phyloP scores from a whole-genome alignment of 768 basidiomycete genomes.

The Postia placenta region DNA sequence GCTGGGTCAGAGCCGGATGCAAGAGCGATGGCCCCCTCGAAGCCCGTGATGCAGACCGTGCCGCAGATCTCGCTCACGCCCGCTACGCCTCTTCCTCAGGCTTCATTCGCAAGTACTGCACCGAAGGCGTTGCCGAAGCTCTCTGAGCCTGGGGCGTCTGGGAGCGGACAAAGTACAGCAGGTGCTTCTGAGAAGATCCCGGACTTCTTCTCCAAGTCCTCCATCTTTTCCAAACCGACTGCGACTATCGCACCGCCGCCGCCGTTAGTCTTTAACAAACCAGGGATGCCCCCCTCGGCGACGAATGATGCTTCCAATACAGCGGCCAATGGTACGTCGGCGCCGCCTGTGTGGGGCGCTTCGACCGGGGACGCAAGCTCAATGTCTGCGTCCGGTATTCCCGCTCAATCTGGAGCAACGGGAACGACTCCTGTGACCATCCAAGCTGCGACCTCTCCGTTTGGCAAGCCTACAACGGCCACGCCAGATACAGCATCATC shows the following conservation, averaged over 20 bases:
- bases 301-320: not conserved
- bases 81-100: constrained; percentile 20
- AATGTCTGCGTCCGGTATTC: not conserved
- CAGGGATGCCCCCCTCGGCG: not conserved
- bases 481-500: not conserved
- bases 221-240: constrained; percentile 34
- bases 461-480: constrained; percentile 1
- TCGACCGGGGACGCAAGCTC: not conserved
- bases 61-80: constrained; percentile 25
- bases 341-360: not conserved
- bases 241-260: constrained; percentile 2
- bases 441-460: not conserved
- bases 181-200: constrained; percentile 32
- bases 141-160: not conserved
- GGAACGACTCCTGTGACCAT: too few species aligned
- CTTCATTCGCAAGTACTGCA: not conserved
- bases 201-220: constrained; percentile 59
- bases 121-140: too few species aligned
- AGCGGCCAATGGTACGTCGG: not conserved
- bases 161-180: constrained; percentile 3
- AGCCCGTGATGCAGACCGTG: constrained; percentile 10
- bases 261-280: not conserved
- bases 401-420: not conserved
- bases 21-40: constrained; percentile 10
- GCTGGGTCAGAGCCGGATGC: constrained; percentile 8